These are phyloP conservation scores for Trypanosoma scelopori DNA, from an alignment of 208 protist species.

Conservation along the genomic window DNA sequence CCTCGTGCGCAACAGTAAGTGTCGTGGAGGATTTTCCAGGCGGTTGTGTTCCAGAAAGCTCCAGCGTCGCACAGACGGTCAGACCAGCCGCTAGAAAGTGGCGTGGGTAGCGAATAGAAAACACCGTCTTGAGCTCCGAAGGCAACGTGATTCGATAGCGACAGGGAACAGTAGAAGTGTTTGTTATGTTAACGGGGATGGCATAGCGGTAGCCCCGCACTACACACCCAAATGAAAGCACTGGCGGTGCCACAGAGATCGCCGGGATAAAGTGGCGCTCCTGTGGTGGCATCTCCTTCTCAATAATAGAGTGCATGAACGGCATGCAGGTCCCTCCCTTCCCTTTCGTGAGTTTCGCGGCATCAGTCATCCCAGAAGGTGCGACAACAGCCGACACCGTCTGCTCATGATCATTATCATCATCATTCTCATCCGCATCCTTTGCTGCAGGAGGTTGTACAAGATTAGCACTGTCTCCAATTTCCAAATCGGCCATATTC, in stretches of 20 bases:
- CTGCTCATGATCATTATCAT: too few species aligned
- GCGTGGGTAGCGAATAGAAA: slow-evolving; percentile 57
- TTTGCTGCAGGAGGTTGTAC: neutral
- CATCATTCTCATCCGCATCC: neutral
- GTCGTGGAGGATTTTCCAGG: slow-evolving; percentile 26
- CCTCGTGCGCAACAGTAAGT: slow-evolving; percentile 47
- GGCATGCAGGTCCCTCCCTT: neutral
- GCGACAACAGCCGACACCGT: neutral
- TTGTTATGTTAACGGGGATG: slow-evolving; percentile 48
- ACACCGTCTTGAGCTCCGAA: slow-evolving; percentile 23
- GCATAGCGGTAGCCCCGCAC: slow-evolving; percentile 46
- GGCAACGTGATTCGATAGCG: slow-evolving; percentile 64
- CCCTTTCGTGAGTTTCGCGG: neutral
- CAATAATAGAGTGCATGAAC: slow-evolving; percentile 19
- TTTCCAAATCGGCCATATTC: slow-evolving; percentile 2
- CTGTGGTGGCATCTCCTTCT: slow-evolving; percentile 22
- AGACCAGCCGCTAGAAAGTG: slow-evolving; percentile 80
- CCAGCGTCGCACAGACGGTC: slow-evolving; percentile 47
- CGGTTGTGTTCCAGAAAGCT: slow-evolving; percentile 57
- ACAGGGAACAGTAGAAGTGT: slow-evolving; percentile 78
- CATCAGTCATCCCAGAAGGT: neutral
- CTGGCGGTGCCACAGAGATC: slow-evolving; percentile 21
- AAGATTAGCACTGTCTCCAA: neutral
- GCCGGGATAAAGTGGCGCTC: slow-evolving; percentile 15
- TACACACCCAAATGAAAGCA: slow-evolving; percentile 58